Conservation (phyloP, 805 yeast genomes). For the Limtongozyma cylindracea region DNA sequence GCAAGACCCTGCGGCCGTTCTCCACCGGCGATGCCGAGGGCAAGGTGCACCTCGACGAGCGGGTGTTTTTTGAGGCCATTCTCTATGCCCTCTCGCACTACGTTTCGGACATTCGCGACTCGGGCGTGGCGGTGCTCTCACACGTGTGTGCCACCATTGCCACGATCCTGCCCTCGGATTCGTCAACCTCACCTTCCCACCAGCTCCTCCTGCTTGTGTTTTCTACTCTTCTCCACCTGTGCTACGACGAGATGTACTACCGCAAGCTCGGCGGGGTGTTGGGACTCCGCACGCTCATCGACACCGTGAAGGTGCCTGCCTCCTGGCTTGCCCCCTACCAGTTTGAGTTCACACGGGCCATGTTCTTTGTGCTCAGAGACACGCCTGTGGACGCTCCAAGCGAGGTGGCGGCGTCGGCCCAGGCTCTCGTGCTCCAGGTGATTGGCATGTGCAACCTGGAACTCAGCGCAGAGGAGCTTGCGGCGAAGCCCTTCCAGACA, state of each 20-base stretch:
- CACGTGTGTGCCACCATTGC: no score
- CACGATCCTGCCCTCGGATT: conserved; percentile 49
- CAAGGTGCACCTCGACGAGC: conserved; percentile 36
- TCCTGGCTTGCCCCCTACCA: conserved; percentile 58
- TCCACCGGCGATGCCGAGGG: conserved; percentile 67
- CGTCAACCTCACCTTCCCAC: no score
- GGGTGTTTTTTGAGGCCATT: conserved; percentile 48
- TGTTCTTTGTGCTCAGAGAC: conserved; percentile 77
- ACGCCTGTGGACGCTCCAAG: conserved; percentile 75
- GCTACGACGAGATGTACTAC: conserved; percentile 76
- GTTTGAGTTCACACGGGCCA: conserved; percentile 62
- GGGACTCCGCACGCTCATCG: conserved; percentile 53
- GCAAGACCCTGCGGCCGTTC: conserved; percentile 44
- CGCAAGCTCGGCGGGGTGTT: conserved; percentile 73
- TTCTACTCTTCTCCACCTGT: conserved; percentile 67
- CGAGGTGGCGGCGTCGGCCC: conserved; percentile 50
- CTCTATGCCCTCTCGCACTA: conserved; percentile 63
- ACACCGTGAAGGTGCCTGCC: conserved; percentile 40
- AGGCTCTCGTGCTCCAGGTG: conserved; percentile 34
- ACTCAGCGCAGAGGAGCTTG: conserved; percentile 31
- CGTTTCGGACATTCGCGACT: conserved; percentile 37
- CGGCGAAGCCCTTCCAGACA: conserved; percentile 53
- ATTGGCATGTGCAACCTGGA: conserved; percentile 38
- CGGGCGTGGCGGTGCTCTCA: conserved; percentile 46
- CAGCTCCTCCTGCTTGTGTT: conserved; percentile 53